Conservation (phyloP, 2,329 filamentous ascomycete species). For the Xylaria sp. region DNA sequence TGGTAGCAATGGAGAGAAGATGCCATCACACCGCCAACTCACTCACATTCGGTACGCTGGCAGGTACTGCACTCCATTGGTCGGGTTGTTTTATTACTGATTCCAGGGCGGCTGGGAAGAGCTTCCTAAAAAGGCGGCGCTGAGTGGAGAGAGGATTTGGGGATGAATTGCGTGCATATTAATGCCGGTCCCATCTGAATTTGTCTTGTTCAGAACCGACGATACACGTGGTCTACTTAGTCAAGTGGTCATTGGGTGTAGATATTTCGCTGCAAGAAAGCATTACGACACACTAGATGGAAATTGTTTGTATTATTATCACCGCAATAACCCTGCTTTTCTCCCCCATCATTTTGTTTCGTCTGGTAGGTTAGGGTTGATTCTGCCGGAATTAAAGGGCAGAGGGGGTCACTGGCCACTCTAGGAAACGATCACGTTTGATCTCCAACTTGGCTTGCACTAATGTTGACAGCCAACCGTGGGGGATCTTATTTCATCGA, state of each 20-base stretch:
- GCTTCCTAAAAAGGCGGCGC: constrained; percentile 32
- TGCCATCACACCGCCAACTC: constrained; percentile 37
- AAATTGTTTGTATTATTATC: not conserved
- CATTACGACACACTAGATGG: not conserved
- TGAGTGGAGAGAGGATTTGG: constrained; percentile 10
- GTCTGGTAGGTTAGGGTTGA: constrained; percentile 7
- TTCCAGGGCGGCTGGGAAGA: constrained; percentile 28
- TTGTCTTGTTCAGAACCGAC: constrained; percentile 18
- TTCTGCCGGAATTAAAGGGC: constrained; percentile 35
- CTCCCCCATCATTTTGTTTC: constrained; percentile 1
- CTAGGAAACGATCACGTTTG: constrained; percentile 23
- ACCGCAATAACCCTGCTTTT: not conserved
- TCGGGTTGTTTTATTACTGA: constrained; percentile 30
- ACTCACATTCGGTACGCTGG: constrained; percentile 17
- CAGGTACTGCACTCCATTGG: constrained; percentile 26
- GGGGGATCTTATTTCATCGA: constrained; percentile 17
- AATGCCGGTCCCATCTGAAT: constrained; percentile 30
- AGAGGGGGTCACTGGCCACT: constrained; percentile 7
- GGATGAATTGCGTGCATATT: constrained; percentile 39
- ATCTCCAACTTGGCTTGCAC: constrained; percentile 31
- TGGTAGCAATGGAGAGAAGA: not conserved
- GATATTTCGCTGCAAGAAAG: not conserved
- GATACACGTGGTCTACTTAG: constrained; percentile 31
- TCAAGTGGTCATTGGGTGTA: constrained; percentile 8
- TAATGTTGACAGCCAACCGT: constrained; percentile 18